These are phyloP conservation scores for Smittium culicis DNA, from an alignment of 371 early-diverging fungal genomes.

Conservation along the genomic window DNA sequence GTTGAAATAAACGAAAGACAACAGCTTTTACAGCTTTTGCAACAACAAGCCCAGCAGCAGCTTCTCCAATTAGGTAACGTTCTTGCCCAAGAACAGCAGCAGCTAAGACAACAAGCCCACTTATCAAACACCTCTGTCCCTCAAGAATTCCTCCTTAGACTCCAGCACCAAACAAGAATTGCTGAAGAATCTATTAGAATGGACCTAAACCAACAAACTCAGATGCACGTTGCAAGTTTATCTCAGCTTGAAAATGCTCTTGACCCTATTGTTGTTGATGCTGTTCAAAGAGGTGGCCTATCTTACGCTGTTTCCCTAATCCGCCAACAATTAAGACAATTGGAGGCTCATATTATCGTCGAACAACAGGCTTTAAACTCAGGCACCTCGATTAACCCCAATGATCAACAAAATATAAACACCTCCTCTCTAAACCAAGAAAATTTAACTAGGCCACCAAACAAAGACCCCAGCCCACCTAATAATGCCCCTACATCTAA, in stretches of 20 bases:
- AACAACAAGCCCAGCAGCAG: constrained; percentile 27
- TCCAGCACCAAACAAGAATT: constrained; percentile 25
- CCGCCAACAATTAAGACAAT: constrained; percentile 26
- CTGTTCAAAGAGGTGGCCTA: constrained; percentile 22
- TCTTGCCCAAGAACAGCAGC: constrained; percentile 23
- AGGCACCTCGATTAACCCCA: background rate
- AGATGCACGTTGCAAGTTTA: constrained; percentile 20
- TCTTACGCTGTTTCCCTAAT: constrained; percentile 25
- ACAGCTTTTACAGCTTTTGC: constrained; percentile 16
- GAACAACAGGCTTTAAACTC: constrained; percentile 1
- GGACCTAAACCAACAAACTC: constrained; percentile 20
- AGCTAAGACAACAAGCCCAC: constrained; percentile 24
- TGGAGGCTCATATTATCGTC: constrained; percentile 19
- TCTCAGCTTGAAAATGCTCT: constrained; percentile 22
- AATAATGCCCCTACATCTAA: background rate
- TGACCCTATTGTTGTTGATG: constrained; percentile 29
- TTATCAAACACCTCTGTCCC: constrained; percentile 18
- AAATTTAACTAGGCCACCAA: background rate
- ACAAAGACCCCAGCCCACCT: background rate
- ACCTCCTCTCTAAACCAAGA: background rate
- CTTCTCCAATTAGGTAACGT: constrained; percentile 25
- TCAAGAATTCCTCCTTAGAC: constrained; percentile 18
- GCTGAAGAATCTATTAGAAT: constrained; percentile 19
- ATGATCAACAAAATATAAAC: background rate
- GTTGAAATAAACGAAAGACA: constrained; percentile 23